Conservation (phyloP, 2,329 filamentous ascomycete genomes). For the Boeremia exigua region DNA sequence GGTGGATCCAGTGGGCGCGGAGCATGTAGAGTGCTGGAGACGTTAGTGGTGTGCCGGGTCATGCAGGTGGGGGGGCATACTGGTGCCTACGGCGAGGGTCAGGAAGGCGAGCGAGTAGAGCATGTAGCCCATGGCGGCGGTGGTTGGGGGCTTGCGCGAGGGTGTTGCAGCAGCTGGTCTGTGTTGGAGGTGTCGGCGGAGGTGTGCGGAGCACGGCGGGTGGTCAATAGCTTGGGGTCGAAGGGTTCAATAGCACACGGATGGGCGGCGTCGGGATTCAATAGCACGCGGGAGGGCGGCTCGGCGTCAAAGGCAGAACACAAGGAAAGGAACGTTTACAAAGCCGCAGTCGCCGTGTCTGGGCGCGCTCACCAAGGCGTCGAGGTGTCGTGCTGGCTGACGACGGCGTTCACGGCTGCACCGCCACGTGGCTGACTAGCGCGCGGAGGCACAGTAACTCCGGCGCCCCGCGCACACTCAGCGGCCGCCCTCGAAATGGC, state of each 20-base stretch:
- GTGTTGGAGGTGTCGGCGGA: constrained; percentile 18
- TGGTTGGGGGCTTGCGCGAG: background rate
- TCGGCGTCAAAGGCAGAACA: too few species aligned
- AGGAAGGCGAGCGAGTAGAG: constrained; percentile 79
- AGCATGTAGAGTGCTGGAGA: constrained; percentile 75
- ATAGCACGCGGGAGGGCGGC: background rate
- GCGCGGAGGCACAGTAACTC: too few species aligned
- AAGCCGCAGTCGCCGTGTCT: too few species aligned
- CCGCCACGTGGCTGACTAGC: too few species aligned
- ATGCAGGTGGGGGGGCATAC: constrained; percentile 52
- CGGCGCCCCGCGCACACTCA: constrained; percentile 27
- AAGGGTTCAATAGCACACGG: constrained; percentile 6
- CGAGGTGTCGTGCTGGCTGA: too few species aligned
- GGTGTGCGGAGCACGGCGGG: constrained; percentile 22
- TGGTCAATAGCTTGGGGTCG: background rate
- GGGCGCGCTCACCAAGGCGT: too few species aligned
- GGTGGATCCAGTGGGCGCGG: constrained; percentile 75
- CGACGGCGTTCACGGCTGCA: too few species aligned
- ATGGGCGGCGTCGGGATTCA: constrained; percentile 8
- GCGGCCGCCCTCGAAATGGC: constrained; percentile 19
- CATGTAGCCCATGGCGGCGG: constrained; percentile 72
- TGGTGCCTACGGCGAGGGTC: constrained; percentile 73
- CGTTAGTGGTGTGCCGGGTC: constrained; percentile 23
- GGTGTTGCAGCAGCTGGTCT: background rate
- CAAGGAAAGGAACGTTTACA: too few species aligned